Conservation (phyloP, 2,329 filamentous ascomycete species). For the Fusarium abutilonis region DNA sequence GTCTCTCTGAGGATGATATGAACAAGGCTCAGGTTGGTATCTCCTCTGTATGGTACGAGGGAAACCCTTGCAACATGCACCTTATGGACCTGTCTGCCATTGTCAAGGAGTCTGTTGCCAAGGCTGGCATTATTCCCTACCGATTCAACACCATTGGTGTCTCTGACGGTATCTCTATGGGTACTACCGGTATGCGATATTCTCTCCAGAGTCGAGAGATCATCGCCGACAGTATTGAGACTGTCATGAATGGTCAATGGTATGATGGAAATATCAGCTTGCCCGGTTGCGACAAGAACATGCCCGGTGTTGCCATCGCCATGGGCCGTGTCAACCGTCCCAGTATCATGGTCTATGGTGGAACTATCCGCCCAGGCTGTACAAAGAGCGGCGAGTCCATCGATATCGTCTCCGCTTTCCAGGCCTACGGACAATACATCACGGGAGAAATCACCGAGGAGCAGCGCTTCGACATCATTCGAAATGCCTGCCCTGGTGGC, state of each 20-base stretch:
- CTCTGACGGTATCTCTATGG: slow-evolving; percentile 98
- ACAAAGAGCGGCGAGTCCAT: slow-evolving; percentile 78
- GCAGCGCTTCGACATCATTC: slow-evolving; percentile 92
- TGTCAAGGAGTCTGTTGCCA: slow-evolving; percentile 69
- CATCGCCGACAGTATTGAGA: slow-evolving; percentile 98
- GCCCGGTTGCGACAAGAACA: slow-evolving; percentile 99
- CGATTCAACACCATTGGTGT: slow-evolving; percentile 99
- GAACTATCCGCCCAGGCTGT: slow-evolving; percentile 92
- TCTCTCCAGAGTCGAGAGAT: slow-evolving; percentile 94
- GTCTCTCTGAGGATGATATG: slow-evolving; percentile 86
- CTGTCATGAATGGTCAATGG: slow-evolving; percentile 98
- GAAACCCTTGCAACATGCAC: slow-evolving; percentile 99
- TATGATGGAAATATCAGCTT: slow-evolving; percentile 98
- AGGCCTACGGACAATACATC: slow-evolving; percentile 95
- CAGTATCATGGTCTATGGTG: slow-evolving; percentile 97
- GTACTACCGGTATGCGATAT: slow-evolving; percentile 95
- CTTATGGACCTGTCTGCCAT: slow-evolving; percentile 86
- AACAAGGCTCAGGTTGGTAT: slow-evolving; percentile 98
- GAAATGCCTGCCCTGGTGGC: slow-evolving; percentile 76
- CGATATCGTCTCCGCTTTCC: slow-evolving; percentile 97
- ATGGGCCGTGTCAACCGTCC: slow-evolving; percentile 96
- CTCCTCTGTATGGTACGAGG: slow-evolving; percentile 96
- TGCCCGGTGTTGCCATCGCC: slow-evolving; percentile 91
- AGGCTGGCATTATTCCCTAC: slow-evolving; percentile 87
- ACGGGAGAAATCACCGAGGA: slow-evolving; percentile 91